Evolutionary conservation across 305 asterid species (phyloP).

Genomic region (Solanum chacoense): DNA sequence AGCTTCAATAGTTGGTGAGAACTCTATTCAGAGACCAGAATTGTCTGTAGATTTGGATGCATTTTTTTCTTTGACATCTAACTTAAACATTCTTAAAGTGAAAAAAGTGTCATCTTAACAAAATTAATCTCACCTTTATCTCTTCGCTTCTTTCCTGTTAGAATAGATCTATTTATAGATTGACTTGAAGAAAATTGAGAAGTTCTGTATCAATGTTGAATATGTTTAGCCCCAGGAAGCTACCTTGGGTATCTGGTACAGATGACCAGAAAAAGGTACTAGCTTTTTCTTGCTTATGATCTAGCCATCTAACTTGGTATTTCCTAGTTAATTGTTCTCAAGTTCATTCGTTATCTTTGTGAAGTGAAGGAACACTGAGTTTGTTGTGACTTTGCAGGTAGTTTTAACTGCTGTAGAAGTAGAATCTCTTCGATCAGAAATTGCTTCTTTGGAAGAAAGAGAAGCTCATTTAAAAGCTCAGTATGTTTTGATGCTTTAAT

Average conservation of each 20-base stretch:
- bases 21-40: constrained; percentile 19
- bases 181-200: constrained; percentile 31
- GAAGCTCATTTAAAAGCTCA: constrained; percentile 82
- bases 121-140: constrained; percentile 10
- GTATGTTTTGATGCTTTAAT: constrained; percentile 29
- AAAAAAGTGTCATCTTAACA: not conserved
- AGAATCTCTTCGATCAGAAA: constrained; percentile 84
- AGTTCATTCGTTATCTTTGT: not conserved
- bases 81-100: not conserved
- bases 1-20: constrained; percentile 35
- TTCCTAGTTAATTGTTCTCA: constrained; percentile 4
- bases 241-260: constrained; percentile 58
- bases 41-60: constrained; percentile 16
- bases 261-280: constrained; percentile 73
- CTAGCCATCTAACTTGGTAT: not conserved
- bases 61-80: not conserved
- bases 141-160: constrained; percentile 11
- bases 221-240: constrained; percentile 50
- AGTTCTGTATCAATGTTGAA: constrained; percentile 55
- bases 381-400: constrained; percentile 32
- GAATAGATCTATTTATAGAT: constrained; percentile 33
- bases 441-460: constrained; percentile 68
- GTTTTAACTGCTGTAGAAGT: constrained; percentile 74
- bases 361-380: not conserved
- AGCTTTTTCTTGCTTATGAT: not conserved